Evolutionary conservation across 495 filamentous ascomycete genomes (phyloP), one percentile per base, ranked within the genome.

Genomic region (Alectoria sarmentosa): DNA sequence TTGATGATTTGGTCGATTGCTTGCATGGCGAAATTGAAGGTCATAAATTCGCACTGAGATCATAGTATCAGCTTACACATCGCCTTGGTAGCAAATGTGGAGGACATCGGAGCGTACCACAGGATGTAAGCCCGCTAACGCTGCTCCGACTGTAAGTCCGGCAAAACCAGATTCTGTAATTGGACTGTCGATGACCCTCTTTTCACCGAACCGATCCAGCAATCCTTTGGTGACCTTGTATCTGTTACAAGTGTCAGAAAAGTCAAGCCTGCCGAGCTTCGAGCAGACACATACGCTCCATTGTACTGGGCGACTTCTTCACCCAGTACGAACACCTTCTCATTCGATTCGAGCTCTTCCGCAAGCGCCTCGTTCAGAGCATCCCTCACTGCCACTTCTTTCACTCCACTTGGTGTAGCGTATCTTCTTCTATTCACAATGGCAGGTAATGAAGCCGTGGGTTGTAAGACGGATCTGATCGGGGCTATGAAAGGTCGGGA

Each of bases 11-110:
- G 94, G 78, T 98, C 94, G 77, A 98, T 98, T 69, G 94, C 88
- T 82, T 98, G 94, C 94, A 98, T 98, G 77, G 94, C 94, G 76
- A 98, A 98, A 84, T 98, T 98, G 90, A 96, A 98, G 70, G 94
- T 98, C 94, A 98, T 98, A 85, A 98, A 98, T 79, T 96, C 92
- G 84, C 91, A 96, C 91, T 96, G 73, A 10, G 64, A 56, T 58
- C 62, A 19, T 28, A 17, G 30, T 23, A 39, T 70, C 60, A 70
- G 66, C 63, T 63, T 36, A 30, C 30, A n/a, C 42, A 32, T 11
- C 28, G 10, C 52, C 19, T 6, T 44, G 14, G 14, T 28, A 61
- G 21, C 42, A 34, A 36, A 42, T 1, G 36, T 30, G 42, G 10
- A 65, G 57, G 19, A 63, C 84, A 4, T n/a, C 5, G 52, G 52